Conservation (phyloP, 2,329 filamentous ascomycete genomes). For the Zymoseptoria passerinii region DNA sequence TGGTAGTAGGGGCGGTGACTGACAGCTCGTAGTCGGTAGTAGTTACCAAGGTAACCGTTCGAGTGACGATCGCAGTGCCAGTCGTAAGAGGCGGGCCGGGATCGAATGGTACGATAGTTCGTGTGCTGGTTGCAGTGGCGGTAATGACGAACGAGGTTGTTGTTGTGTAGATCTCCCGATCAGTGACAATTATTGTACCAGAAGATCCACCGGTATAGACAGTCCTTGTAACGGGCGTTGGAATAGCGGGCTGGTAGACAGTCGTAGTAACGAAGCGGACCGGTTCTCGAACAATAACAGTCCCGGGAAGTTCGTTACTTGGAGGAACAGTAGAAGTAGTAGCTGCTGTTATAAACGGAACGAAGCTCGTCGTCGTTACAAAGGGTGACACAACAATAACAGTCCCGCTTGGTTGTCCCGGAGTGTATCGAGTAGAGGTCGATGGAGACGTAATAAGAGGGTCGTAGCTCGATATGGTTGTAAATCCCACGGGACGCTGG, state of each 20-base stretch:
- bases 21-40: background rate
- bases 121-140: background rate
- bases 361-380: background rate
- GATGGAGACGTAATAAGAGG: background rate
- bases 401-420: background rate
- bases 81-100: background rate
- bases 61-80: background rate
- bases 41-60: background rate
- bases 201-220: background rate
- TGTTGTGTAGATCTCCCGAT: background rate
- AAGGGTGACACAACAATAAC: background rate
- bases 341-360: background rate
- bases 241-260: background rate
- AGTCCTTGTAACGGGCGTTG: background rate
- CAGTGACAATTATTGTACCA: background rate
- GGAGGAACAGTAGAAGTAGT: background rate
- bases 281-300: background rate
- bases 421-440: background rate
- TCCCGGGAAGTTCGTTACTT: background rate
- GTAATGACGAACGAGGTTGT: background rate
- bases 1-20: background rate
- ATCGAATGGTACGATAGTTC: background rate
- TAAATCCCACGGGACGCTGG: background rate
- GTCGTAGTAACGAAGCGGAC: background rate
- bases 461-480: background rate